phyloP scores from a whole-genome alignment of 257 asterid species.

The Parsonsia alboflavescens region DNA sequence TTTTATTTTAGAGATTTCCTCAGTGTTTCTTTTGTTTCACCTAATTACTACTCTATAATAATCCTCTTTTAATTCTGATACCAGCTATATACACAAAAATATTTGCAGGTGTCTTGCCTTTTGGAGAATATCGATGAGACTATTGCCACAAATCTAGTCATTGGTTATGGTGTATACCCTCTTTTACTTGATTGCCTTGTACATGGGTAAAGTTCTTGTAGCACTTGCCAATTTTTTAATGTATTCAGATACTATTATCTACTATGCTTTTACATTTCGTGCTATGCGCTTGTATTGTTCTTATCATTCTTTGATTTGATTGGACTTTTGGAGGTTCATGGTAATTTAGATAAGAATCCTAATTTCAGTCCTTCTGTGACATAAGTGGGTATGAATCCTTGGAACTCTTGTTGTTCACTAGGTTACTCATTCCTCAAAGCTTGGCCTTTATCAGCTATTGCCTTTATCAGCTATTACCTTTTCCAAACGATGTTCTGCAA shows the following conservation, averaged over 20 bases:
- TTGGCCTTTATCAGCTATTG: neutral
- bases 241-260: neutral
- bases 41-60: neutral
- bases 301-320: neutral
- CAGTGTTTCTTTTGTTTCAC: neutral
- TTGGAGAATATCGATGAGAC: slow-evolving; percentile 55
- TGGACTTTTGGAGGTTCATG: neutral
- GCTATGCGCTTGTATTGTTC: neutral
- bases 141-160: slow-evolving; percentile 47
- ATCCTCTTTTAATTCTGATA: neutral
- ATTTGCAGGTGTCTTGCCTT: slow-evolving; percentile 60
- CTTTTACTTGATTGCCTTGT: slow-evolving; percentile 78
- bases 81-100: slow-evolving; percentile 9
- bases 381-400: neutral
- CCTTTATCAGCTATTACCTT: neutral
- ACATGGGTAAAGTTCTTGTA: slow-evolving; percentile 60
- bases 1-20: neutral
- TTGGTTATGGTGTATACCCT: slow-evolving; percentile 53
- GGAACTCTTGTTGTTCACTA: neutral
- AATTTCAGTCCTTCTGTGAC: neutral
- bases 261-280: neutral
- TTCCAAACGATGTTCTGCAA: neutral
- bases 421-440: neutral
- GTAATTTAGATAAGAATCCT: neutral
- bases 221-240: neutral